Conservation (phyloP, 495 filamentous ascomycete species). For the Neurospora pannonica region DNA sequence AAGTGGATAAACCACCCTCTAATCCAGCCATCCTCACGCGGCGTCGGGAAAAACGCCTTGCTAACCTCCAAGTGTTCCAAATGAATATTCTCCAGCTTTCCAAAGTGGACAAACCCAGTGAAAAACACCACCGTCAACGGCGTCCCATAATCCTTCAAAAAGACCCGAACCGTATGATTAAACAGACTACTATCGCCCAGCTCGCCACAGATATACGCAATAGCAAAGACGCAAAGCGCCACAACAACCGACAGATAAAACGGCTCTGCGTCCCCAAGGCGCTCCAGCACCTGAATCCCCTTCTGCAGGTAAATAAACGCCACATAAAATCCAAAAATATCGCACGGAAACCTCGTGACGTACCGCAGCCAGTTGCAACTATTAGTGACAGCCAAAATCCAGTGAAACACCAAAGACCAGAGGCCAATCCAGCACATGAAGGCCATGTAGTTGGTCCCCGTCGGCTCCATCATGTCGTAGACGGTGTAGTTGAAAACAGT, state of each 20-base stretch:
- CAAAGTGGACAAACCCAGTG: conserved; percentile 78
- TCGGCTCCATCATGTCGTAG: conserved; percentile 66
- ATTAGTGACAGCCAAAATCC: conserved; percentile 69
- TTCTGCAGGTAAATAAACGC: conserved; percentile 82
- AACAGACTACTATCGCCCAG: conserved; percentile 63
- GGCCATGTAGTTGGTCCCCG: conserved; percentile 60
- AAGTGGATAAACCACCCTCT: conserved; percentile 55
- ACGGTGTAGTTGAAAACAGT: conserved; percentile 86
- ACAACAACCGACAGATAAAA: conserved; percentile 71
- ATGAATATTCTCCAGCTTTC: conserved; percentile 59
- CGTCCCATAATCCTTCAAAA: conserved; percentile 77
- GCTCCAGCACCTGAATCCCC: conserved; percentile 67
- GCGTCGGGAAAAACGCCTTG: conserved; percentile 74
- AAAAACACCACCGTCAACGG: conserved; percentile 80
- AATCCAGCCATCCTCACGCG: conserved; percentile 56
- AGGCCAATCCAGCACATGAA: conserved; percentile 85
- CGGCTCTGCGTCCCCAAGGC: conserved; percentile 41
- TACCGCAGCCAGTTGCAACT: conserved; percentile 71
- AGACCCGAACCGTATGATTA: conserved; percentile 59
- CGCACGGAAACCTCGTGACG: conserved; percentile 77
- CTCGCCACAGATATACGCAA: conserved; percentile 61
- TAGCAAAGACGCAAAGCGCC: conserved; percentile 60
- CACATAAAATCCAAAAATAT: conserved; percentile 85
- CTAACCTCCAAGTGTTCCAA: conserved; percentile 60
- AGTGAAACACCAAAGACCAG: conserved; percentile 77